A percentile compares a stretch with the other conserved stretches of the same genome.
Conservation (phyloP, 805 yeast genomes). For the Wickerhamomyces kurtzmanii region DNA sequence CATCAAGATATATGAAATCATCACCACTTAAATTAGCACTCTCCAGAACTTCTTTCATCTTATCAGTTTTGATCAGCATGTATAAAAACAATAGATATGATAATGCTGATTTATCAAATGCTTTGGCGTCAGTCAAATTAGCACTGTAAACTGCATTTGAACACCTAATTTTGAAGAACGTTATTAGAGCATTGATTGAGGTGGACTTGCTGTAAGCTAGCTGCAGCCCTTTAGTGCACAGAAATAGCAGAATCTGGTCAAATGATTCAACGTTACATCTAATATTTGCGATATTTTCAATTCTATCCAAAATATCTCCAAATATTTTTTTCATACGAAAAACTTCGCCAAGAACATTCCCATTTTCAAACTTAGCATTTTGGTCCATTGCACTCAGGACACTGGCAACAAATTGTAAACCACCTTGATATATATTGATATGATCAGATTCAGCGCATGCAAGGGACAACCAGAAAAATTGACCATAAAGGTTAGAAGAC, state of each 20-base stretch:
- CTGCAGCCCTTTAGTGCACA: conserved; percentile 47
- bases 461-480: conserved; percentile 28
- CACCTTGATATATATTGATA: conserved; percentile 28
- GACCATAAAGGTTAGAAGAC: conserved; percentile 17
- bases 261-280: conserved; percentile 34
- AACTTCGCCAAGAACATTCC: conserved; percentile 15
- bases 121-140: conserved; percentile 5
- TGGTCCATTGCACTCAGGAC: conserved; percentile 22
- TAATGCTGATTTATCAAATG: conserved; percentile 5
- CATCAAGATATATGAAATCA: conserved; percentile 21
- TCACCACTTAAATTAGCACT: conserved; percentile 23
- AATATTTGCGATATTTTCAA: conserved; percentile 33
- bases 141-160: conserved; percentile 18
- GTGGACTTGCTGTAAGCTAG: conserved; percentile 44
- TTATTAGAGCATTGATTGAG: conserved; percentile 34
- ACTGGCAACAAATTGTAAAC: conserved; percentile 25
- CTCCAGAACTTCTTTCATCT: conserved; percentile 21
- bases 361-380: conserved; percentile 18
- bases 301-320: conserved; percentile 27
- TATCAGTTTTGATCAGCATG: conserved; percentile 25
- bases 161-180: conserved; percentile 32
- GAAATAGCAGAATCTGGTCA: conserved; percentile 36
- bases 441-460: conserved; percentile 21
- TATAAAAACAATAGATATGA: conserved; percentile 24
- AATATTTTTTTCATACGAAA: conserved; percentile 20